phyloP scores from a whole-genome alignment of 306 rosid species.

The Sphenostylis stenocarpa region DNA sequence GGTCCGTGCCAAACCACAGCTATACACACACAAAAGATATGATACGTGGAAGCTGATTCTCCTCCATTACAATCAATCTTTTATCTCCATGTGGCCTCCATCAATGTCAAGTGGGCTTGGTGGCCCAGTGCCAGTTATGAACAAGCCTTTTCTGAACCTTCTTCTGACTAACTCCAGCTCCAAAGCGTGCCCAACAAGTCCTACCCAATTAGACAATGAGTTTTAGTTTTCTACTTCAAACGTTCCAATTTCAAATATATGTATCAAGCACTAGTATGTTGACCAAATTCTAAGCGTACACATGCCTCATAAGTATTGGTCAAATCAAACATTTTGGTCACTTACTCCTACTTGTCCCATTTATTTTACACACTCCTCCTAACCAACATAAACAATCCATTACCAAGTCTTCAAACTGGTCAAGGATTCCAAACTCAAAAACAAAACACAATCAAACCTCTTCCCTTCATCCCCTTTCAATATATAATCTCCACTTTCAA shows the following conservation, averaged over 20 bases:
- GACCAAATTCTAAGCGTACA: conserved; percentile 24
- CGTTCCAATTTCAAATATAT: conserved; percentile 43
- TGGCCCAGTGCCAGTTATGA: conserved; percentile 46
- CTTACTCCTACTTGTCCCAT: background rate
- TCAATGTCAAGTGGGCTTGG: conserved; percentile 35
- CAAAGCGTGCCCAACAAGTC: conserved; percentile 33
- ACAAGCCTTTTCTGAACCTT: conserved; percentile 8
- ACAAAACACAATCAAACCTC: background rate
- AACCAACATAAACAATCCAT: background rate
- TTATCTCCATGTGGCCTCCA: conserved; percentile 15
- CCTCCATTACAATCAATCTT: background rate
- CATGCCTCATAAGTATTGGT: conserved; percentile 9
- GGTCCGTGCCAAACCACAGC: background rate
- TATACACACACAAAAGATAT: background rate
- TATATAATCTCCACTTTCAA: background rate
- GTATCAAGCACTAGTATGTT: conserved; percentile 25
- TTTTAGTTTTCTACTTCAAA: conserved; percentile 19
- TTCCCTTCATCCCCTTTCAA: background rate
- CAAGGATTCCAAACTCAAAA: conserved; percentile 17
- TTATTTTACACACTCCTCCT: background rate
- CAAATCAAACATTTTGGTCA: conserved; percentile 24
- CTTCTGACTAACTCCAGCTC: conserved; percentile 32
- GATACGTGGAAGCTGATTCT: conserved; percentile 30
- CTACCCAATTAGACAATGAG: background rate
- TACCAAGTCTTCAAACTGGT: conserved; percentile 30